Evolutionary conservation across 2,329 filamentous ascomycete species (phyloP).

Genomic region (Gaeumannomyces tritici): DNA sequence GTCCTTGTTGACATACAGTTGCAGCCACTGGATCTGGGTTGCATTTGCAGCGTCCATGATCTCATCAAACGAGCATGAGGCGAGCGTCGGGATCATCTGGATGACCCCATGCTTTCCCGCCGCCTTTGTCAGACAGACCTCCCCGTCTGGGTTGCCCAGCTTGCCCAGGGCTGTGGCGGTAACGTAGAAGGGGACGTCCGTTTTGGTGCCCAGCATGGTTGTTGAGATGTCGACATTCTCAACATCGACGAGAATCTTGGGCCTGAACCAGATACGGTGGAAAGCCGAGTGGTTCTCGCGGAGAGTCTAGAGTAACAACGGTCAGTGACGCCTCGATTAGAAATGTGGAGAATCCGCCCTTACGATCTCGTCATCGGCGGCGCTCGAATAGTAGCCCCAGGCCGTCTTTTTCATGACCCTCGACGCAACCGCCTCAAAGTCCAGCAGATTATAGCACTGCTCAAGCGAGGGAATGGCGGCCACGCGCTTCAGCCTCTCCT

Average conservation of each 20-base stretch:
- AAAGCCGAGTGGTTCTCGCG: conserved; percentile 93
- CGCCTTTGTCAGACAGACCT: conserved; percentile 80
- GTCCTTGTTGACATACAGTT: conserved; percentile 96
- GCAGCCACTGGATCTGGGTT: conserved; percentile 89
- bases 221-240: conserved; percentile 78
- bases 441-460: conserved; percentile 87
- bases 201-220: conserved; percentile 85
- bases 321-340: neutral
- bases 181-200: conserved; percentile 85
- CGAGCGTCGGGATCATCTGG: conserved; percentile 97
- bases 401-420: conserved; percentile 91
- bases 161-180: conserved; percentile 94
- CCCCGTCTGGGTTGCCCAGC: conserved; percentile 86
- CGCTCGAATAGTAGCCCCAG: conserved; percentile 96
- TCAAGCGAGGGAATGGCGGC: conserved; percentile 68
- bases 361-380: conserved; percentile 81
- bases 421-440: conserved; percentile 90
- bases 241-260: conserved; percentile 80
- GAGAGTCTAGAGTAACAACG: conserved; percentile 54
- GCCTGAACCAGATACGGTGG: conserved; percentile 96
- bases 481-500: conserved; percentile 63
- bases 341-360: conserved; percentile 15
- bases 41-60: conserved; percentile 76
- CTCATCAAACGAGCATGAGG: conserved; percentile 95
- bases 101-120: conserved; percentile 80